Conservation (phyloP, 176 grass and related monocot species). For the Poa annua region DNA sequence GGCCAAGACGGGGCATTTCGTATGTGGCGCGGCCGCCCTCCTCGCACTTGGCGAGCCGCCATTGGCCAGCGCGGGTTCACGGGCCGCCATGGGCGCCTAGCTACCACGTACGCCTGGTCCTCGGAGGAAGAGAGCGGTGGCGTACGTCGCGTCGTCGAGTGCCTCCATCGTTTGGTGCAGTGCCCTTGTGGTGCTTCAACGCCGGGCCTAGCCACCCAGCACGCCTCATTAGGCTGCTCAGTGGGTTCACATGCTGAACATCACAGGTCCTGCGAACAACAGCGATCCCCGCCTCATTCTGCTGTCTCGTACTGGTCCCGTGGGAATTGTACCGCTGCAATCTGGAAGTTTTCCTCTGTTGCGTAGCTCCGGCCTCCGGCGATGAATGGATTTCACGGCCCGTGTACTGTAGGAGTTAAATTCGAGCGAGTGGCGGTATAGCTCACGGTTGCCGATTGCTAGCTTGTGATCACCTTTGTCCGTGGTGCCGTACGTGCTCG, state of each 20-base stretch:
- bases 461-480: background rate
- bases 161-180: conserved; percentile 21
- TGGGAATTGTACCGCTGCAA: conserved; percentile 25
- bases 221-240: conserved; percentile 27
- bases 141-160: background rate
- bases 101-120: conserved; percentile 47
- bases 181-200: conserved; percentile 54
- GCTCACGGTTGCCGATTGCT: background rate
- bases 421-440: background rate
- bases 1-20: background rate
- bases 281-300: background rate
- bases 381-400: background rate
- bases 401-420: conserved; percentile 10
- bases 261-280: conserved; percentile 40
- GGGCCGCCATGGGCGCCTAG: conserved; percentile 43
- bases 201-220: conserved; percentile 53
- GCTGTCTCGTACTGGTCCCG: conserved; percentile 23
- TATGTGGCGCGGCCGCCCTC: background rate
- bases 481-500: background rate
- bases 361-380: conserved; percentile 27
- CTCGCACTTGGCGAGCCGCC: conserved; percentile 37
- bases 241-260: conserved; percentile 46
- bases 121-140: background rate
- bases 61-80: conserved; percentile 45
- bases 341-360: conserved; percentile 48